Evolutionary conservation across 495 filamentous ascomycete genomes (phyloP), one percentile per base, ranked within the genome.

Genomic region (Penicillium odoratum): DNA sequence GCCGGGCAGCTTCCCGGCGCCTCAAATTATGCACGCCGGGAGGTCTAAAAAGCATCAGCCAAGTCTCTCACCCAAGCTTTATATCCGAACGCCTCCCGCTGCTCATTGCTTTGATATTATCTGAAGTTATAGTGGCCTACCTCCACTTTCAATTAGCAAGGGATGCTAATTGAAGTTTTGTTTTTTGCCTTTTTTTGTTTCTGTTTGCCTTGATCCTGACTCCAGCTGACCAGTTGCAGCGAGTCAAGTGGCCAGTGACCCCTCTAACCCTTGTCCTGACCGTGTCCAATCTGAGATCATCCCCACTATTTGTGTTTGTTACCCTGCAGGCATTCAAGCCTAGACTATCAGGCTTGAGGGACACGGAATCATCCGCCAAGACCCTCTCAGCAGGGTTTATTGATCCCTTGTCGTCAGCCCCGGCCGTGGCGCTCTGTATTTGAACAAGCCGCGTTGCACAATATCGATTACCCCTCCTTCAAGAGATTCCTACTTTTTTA

Each of bases 11-110:
- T 58, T 36, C 30, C 38, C 34, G 53, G 51, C 60, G 46, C 57
- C 60, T 58, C 55, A 38, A 16, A 25, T 47, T 25, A 55, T 56
- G 55, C 63, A 60, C 26, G 29, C 34, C 55, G 48, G 59, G 48
- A 53, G 49, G 51, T 53, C 34, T 21, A 30, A 48, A 38, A 21
- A 42, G 18, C 33, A 55, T 48, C 26, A 42, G 46, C 42, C 55
- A 31, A 42, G 42, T 47, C 50, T 42, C 26, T 25, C 46, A 47
- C 28, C 31, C 31, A 44, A 40, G 53, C 52, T 67, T 69, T 64
- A 69, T 69, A 69, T 66, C 60, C 44, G 51, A 33, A 49, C 63
- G 63, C 66, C 63, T 62, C 57, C 60, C 62, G 64, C 46, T 40
- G 45, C 36, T 31, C 53, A 43, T 49, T 48, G 33, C 34, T 33